These are phyloP conservation scores for Rhizopogon vesiculosus DNA, from an alignment of 768 basidiomycete genomes.

Conservation along the genomic window DNA sequence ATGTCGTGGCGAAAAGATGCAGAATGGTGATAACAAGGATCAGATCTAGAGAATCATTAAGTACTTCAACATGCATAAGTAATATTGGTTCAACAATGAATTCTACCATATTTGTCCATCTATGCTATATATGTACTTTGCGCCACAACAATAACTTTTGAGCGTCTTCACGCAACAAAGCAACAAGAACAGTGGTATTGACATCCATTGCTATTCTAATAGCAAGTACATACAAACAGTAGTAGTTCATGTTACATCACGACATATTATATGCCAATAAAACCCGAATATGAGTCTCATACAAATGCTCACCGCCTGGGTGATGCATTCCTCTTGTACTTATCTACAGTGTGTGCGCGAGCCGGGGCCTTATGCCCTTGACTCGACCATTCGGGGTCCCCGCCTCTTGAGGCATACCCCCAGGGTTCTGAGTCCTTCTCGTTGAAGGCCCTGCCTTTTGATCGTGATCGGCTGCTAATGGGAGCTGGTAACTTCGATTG, in stretches of 20 bases:
- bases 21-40: background rate
- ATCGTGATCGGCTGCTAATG: constrained; percentile 29
- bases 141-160: no score
- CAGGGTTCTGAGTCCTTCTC: constrained; percentile 20
- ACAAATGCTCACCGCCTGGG: constrained; percentile 36
- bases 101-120: background rate
- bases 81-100: no score
- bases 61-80: background rate
- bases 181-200: background rate
- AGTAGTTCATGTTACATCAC: constrained; percentile 1
- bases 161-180: no score
- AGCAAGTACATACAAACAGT: constrained; percentile 11
- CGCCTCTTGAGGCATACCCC: constrained; percentile 12
- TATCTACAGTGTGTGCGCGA: constrained; percentile 28
- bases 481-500: constrained; percentile 39
- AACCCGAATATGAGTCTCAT: constrained; percentile 3
- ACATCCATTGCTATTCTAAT: constrained; percentile 3
- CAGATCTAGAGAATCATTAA: background rate
- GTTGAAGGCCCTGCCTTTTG: constrained; percentile 27
- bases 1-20: background rate
- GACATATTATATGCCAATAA: constrained; percentile 4
- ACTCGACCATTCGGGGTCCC: constrained; percentile 16
- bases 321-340: constrained; percentile 37
- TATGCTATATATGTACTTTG: background rate
- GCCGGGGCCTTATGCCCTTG: constrained; percentile 15